Conservation (phyloP, 345 rosid genomes). For the Turnera subulata region DNA sequence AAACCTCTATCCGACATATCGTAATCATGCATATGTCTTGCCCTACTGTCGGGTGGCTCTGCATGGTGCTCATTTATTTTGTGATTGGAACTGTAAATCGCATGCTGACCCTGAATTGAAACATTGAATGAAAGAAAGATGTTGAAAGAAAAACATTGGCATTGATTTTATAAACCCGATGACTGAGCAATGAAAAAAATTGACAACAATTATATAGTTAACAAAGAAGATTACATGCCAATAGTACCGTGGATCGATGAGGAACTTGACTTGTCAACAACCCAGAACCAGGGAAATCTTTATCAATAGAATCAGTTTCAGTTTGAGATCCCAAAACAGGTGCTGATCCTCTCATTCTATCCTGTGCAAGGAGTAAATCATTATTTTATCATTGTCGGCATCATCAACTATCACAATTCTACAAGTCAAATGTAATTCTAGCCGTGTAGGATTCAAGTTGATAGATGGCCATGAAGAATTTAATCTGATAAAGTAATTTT, state of each 20-base stretch:
- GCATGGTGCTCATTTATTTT: slow-evolving; percentile 23
- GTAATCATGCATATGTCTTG: slow-evolving; percentile 20
- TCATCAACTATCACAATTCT: neutral
- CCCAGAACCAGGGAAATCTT: slow-evolving; percentile 22
- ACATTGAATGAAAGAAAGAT: neutral
- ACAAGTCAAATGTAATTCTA: slow-evolving; percentile 1
- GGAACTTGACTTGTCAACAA: slow-evolving; percentile 30
- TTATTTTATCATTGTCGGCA: too few relatives aligned
- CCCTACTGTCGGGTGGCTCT: slow-evolving; percentile 23
- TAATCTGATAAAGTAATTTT: too few relatives aligned
- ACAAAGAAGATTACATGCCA: slow-evolving; percentile 31
- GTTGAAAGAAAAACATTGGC: neutral
- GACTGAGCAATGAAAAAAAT: slow-evolving; percentile 8
- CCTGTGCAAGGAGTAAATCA: slow-evolving; percentile 39
- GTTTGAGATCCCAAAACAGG: slow-evolving; percentile 32
- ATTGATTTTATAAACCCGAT: neutral
- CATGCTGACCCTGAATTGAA: slow-evolving; percentile 32
- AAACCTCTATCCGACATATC: slow-evolving; percentile 14
- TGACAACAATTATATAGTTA: slow-evolving; percentile 13
- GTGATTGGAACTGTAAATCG: slow-evolving; percentile 25
- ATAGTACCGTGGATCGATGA: slow-evolving; percentile 43
- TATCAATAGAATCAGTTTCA: slow-evolving; percentile 36
- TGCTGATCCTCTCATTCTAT: slow-evolving; percentile 57
- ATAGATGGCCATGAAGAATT: too few relatives aligned
- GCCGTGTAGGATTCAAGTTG: too few relatives aligned